Evolutionary conservation across 225 moss, liverwort and hornwort genomes (phyloP).

Genomic region (Thuidium tamariscinum): DNA sequence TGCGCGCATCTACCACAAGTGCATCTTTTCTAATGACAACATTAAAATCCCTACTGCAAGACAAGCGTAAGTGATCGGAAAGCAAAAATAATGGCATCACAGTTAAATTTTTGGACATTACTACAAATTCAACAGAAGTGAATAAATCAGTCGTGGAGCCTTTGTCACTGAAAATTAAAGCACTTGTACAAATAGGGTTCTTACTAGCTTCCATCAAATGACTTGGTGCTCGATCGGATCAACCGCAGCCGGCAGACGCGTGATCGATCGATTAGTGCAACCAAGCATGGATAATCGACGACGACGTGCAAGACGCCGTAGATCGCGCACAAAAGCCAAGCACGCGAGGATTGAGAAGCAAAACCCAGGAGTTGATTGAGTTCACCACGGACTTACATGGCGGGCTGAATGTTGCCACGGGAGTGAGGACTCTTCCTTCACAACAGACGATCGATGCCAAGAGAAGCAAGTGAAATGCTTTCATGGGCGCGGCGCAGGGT

Average conservation of each 20-base stretch:
- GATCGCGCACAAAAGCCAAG: background rate
- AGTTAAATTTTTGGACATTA: background rate
- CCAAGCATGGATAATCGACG: background rate
- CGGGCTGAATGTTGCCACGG: background rate
- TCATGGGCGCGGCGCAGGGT: background rate
- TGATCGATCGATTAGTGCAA: background rate
- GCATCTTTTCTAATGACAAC: background rate
- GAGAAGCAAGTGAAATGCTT: background rate
- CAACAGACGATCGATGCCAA: background rate
- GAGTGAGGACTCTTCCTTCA: background rate
- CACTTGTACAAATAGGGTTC: background rate
- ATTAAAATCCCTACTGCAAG: background rate
- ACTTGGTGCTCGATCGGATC: background rate
- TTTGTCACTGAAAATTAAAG: background rate
- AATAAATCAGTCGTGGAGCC: background rate
- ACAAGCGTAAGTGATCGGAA: background rate
- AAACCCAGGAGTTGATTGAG: background rate
- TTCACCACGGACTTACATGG: background rate
- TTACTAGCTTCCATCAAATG: background rate
- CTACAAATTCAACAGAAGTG: too few relatives aligned
- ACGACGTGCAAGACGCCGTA: too few relatives aligned
- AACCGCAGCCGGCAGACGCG: background rate
- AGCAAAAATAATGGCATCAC: background rate
- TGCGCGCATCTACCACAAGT: background rate
- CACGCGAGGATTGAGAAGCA: rapidly evolving